Evolutionary conservation across 108 stramenopile genomes (phyloP), one percentile per base, ranked within the genome.

Genomic region (Cyclotella atomus): DNA sequence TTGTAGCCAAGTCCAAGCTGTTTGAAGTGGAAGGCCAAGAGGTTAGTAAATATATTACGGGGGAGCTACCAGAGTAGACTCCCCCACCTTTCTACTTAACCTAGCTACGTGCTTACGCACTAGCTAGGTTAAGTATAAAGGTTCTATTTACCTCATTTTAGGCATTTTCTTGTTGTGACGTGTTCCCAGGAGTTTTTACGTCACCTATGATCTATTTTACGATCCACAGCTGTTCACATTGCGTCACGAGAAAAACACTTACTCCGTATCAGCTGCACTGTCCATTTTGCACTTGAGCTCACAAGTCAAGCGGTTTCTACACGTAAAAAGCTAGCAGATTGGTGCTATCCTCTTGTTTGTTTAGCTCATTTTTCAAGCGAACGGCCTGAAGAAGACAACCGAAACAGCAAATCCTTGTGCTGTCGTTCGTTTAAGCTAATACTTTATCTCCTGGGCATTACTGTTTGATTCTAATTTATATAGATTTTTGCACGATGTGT

Each of bases 11-110:
- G 38, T 6, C 38, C 9, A 41, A 41, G 38, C 38, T 41, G 38
- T 41, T 41, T 41, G 47, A 49, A 49, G 47, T 49, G 4, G 47
- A 49, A 49, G 47, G 47, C 4, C 9, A 19, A n/a, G 47, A 49
- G n/a, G 47, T 49, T n/a, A 49, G 47, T 49, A 49, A 49, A 19
- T 49, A 49, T n/a, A 12, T 49, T n/a, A 19, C 47, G 47, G 47
- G 47, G 47, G 47, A 49, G 47, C 17, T 49, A 49, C 47, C 47
- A n/a, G 38, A 49, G 47, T 49, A 49, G 10, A 49, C 47, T 49
- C 47, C 47, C 47, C 47, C 47, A n/a, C 38, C 47, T 49, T 49
- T 49, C n/a, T 49, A n/a, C 47, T 17, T 49, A 49, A 9, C n/a
- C 47, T 49, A 17, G n/a, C n/a, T 41, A 41, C n/a, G n/a, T 49